Base-by-base conservation (phyloP, 495 filamentous ascomycete species). In the Penicillium pulvis region DNA sequence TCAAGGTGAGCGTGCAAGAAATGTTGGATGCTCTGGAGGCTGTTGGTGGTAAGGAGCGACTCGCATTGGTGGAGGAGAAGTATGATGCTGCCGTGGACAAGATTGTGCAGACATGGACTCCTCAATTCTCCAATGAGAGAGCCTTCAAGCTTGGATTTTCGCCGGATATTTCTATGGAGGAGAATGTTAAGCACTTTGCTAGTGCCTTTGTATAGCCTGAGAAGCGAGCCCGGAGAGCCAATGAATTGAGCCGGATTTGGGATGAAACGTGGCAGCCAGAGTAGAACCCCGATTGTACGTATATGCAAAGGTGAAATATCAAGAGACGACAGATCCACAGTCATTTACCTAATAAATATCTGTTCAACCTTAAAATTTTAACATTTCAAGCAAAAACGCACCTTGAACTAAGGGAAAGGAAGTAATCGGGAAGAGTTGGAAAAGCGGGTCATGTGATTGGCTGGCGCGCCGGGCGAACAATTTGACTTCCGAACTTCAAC, bases 91-190 rank as follows among this genome's bases (percentile, higher is more conserved):
- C 75, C 36, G 79, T 86, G 51, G 87, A 91, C 74, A 79, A 77
- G 62, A 89, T 94, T 57, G 76, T 94, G 70, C 81, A 88, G 60
- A 85, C 85, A 53, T 93, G 90, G 90, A 83, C 87, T 36, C 80
- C 84, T 56, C 79, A 82, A 56, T 86, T 91, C 67, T 84, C 90
- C 61, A 84, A 79, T 53, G 76, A 70, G 14, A 77, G 80, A 62
- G 80, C 87, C 41, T 65, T 83, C 66, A 65, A 67, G 49, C 60
- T 91, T 70, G 89, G 87, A 9, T 82, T 91, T 66, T 69, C 73
- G 33, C 75, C 76, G 49, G 88, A 91, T 72, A 76, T 81, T 53
- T 69, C 76, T 6, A 81, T 86, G 62, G 71, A 81, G 58, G 76
- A 83, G 46, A 83, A 86, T 53, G 80, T 88, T 54, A 65, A 72